Percentiles rank a stretch among this genome's conserved stretches.
phyloP scores from a whole-genome alignment of 208 protist species.

The Crithidia acanthocephali region DNA sequence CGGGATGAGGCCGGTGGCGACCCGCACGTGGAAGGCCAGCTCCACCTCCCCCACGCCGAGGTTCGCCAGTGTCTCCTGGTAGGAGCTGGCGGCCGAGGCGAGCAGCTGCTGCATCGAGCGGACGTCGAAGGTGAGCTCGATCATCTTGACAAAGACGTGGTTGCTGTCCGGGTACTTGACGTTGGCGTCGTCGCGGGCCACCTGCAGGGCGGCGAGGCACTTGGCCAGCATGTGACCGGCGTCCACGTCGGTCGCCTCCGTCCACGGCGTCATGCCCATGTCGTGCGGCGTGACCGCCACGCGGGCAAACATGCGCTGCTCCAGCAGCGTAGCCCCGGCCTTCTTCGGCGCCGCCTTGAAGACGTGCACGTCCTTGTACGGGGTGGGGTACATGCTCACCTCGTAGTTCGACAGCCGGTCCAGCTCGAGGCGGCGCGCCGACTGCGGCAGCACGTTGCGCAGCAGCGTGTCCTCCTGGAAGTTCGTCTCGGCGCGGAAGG shows the following conservation, averaged over 20 bases:
- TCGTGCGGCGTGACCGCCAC: conserved; percentile 89
- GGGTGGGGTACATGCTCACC: conserved; percentile 81
- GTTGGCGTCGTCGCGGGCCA: conserved; percentile 68
- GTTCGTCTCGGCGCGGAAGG: conserved; percentile 78
- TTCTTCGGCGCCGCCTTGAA: conserved; percentile 88
- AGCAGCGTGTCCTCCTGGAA: conserved; percentile 93
- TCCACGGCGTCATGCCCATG: conserved; percentile 77
- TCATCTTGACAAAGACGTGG: conserved; percentile 88
- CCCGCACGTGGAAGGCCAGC: conserved; percentile 73
- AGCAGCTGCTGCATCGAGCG: conserved; percentile 52
- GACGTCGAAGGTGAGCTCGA: conserved; percentile 82
- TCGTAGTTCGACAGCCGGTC: conserved; percentile 94
- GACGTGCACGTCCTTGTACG: conserved; percentile 92
- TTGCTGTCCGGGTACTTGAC: conserved; percentile 75
- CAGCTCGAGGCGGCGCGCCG: conserved; percentile 96
- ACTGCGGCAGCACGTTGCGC: conserved; percentile 95
- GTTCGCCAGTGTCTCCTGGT: conserved; percentile 61
- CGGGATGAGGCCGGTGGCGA: conserved; percentile 60
- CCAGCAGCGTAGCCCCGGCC: conserved; percentile 46
- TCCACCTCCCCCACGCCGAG: conserved; percentile 85
- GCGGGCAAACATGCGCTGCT: conserved; percentile 95
- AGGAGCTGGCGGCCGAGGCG: conserved; percentile 50
- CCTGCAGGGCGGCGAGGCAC: conserved; percentile 77
- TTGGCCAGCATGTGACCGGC: conserved; percentile 80
- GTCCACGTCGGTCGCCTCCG: conserved; percentile 74